phyloP scores from a whole-genome alignment of 139 green algal genomes.

The Pedinophyceae sp. region DNA sequence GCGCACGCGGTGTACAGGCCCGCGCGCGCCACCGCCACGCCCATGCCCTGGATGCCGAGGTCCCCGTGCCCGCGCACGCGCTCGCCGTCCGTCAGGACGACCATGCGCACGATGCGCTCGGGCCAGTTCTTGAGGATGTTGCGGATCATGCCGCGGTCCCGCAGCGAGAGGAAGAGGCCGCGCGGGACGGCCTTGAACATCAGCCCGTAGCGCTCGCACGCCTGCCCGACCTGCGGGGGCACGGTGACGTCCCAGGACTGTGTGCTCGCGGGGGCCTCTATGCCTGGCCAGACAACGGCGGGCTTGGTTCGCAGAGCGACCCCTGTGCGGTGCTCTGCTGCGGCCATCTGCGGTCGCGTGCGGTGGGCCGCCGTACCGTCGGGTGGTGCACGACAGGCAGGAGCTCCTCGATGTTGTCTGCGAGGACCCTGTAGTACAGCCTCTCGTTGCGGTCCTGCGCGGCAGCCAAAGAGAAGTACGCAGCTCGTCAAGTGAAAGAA shows the following conservation, averaged over 20 bases:
- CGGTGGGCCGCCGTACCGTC: no score
- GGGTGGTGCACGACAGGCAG: conserved; percentile 53
- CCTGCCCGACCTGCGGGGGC: no score
- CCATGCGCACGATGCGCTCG: conserved; percentile 56
- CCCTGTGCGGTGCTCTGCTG: no score
- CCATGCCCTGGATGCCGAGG: conserved; percentile 61
- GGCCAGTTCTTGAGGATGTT: conserved; percentile 56
- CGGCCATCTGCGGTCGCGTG: no score
- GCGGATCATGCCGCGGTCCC: conserved; percentile 43
- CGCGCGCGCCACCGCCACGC: conserved; percentile 38
- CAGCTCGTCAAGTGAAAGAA: no score
- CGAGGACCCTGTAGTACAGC: conserved; percentile 72
- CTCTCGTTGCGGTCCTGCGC: conserved; percentile 76
- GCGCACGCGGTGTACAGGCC: conserved; percentile 57
- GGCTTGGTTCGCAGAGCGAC: no score
- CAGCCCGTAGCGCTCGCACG: conserved; percentile 44
- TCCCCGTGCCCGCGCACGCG: conserved; percentile 48
- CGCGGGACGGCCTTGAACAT: conserved; percentile 55
- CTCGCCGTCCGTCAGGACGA: conserved; percentile 69
- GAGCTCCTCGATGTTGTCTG: conserved; percentile 70
- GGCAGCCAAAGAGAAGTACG: no score
- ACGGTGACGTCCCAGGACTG: no score
- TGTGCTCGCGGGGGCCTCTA: no score
- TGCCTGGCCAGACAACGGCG: no score
- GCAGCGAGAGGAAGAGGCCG: conserved; percentile 63